A percentile compares a stretch with the other conserved stretches of the same genome.
These are phyloP conservation scores for Penicillium canescens DNA, from an alignment of 495 filamentous ascomycete species.

Conservation along the genomic window DNA sequence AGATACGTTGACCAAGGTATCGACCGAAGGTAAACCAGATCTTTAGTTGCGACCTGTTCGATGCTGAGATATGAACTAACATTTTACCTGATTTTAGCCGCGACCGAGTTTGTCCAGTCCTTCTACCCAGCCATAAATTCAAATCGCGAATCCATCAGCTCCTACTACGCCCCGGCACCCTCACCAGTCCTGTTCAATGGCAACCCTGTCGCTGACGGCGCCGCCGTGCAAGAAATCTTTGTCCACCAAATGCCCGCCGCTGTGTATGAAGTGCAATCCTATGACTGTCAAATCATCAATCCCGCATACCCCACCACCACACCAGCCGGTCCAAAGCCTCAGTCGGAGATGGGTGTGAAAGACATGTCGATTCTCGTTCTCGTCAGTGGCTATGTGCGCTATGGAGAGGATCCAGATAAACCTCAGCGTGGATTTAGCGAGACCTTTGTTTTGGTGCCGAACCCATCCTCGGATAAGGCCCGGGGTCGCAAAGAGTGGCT, in stretches of 20 bases:
- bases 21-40: conserved; percentile 44
- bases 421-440: conserved; percentile 70
- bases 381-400: conserved; percentile 66
- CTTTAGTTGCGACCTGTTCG: background rate
- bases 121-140: conserved; percentile 58
- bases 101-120: conserved; percentile 51
- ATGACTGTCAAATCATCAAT: conserved; percentile 76
- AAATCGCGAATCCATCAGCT: conserved; percentile 51
- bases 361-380: conserved; percentile 70
- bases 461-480: conserved; percentile 55
- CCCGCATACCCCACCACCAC: conserved; percentile 52
- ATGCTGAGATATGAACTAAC: conserved; percentile 7
- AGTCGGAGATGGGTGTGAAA: conserved; percentile 37
- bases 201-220: conserved; percentile 54
- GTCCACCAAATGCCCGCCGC: conserved; percentile 60
- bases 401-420: conserved; percentile 54
- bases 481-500: conserved; percentile 59
- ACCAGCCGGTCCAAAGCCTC: conserved; percentile 36
- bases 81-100: conserved; percentile 30
- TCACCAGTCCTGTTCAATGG: conserved; percentile 68
- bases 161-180: conserved; percentile 56
- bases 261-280: conserved; percentile 64
- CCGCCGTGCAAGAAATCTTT: conserved; percentile 60
- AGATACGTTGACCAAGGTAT: conserved; percentile 47
- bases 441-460: conserved; percentile 74